Base-by-base conservation (phyloP, 805 yeast species). In the Maudiozyma bulderi region DNA sequence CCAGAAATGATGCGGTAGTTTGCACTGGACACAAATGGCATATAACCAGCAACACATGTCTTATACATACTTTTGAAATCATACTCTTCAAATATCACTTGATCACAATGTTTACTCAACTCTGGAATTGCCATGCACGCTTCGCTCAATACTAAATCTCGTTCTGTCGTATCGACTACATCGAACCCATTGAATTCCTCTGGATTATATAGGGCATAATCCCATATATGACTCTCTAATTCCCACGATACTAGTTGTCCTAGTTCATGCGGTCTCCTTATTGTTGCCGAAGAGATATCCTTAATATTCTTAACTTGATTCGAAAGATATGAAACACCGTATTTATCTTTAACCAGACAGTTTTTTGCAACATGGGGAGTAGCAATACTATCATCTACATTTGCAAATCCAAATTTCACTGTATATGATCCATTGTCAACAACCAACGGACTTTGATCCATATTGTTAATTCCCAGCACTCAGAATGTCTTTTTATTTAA, bases 181-280 rank as follows among this genome's bases (percentile, higher is more conserved):
- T 76, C 73, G 42, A 76, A 61, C 4, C 73, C 76, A 48, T 66
- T 60, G 49, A 71, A 66, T 39, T 70, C 69, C 54, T 72, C 67
- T 2, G 72, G 73, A 43, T 72, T 75, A 61, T 52, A 67, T 14
- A 88, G 73, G 6, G 83, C 75, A 54, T 84, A 80, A 64, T 93
- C 98, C 99, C 98, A 93, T 1, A 93, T 76, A 26, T 84, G 82
- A 58, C 84, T 84, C 61, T 93, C 89, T 2, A 86, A 69, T 54
- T 87, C 95, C 99, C 98, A 93, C 38, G 91, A 86, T 0, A 82
- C 80, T 46, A 93, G 69, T 56, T 90, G 95, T 3, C 97, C 97
- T 56, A 83, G 81, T 54, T 89, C 96, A 50, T 80, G 80, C 0
- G 99, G 97, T 48, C 98, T 72, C 52, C 84, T 76, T 65, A 84